A percentile compares a stretch with the other conserved stretches of the same genome.
These are phyloP conservation scores for Solanum sitiens DNA, from an alignment of 257 asterid species.

Conservation along the genomic window DNA sequence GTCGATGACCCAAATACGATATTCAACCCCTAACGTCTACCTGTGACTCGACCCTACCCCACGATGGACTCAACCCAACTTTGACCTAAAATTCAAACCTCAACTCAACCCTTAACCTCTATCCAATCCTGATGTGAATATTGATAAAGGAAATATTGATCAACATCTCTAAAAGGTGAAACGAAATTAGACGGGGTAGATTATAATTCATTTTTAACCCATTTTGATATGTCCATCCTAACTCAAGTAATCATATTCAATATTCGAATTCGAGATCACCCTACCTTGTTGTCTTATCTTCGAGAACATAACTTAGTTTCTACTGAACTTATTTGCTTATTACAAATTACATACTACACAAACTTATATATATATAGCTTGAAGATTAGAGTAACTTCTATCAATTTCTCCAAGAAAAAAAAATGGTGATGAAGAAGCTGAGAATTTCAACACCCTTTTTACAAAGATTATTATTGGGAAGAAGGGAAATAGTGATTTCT, in stretches of 20 bases:
- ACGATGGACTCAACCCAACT: fast-evolving
- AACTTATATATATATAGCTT: background rate
- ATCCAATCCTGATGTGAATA: background rate
- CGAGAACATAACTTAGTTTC: no score
- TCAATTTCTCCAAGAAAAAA: background rate
- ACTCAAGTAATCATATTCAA: no score
- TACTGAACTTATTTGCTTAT: no score
- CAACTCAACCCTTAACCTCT: background rate
- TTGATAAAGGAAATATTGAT: no score
- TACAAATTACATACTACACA: background rate
- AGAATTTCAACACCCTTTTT: constrained; percentile 1
- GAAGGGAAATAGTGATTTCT: constrained; percentile 1
- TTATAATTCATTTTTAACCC: background rate
- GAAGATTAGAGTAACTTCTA: background rate
- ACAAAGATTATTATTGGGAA: constrained; percentile 7
- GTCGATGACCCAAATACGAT: background rate
- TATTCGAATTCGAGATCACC: no score
- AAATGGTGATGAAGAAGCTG: constrained; percentile 6
- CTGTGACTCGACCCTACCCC: background rate
- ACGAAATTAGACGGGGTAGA: fast-evolving
- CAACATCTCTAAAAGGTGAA: fast-evolving
- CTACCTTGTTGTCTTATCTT: no score
- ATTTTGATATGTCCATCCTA: background rate
- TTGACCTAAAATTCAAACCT: background rate
- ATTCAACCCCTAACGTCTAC: background rate